Evolutionary conservation across 495 filamentous ascomycete species (phyloP).

Genomic region (Geopyxis carbonaria): DNA sequence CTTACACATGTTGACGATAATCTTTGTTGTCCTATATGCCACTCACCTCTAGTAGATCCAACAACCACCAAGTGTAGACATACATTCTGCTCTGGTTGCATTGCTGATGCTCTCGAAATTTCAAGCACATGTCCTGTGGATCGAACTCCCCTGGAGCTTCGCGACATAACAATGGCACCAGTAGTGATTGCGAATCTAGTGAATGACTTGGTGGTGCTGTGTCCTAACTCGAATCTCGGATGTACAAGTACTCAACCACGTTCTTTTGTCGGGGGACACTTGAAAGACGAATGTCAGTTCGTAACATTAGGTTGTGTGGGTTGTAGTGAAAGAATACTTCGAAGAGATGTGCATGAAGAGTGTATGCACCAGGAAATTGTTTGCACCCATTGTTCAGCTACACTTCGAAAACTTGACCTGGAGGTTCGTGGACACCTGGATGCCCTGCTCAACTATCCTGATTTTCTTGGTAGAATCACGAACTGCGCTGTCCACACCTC

Average conservation of each 20-base stretch:
- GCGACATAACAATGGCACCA: constrained; percentile 17
- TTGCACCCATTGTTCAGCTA: constrained; percentile 38
- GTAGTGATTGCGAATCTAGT: constrained; percentile 32
- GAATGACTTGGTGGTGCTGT: constrained; percentile 48
- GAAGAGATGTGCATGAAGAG: constrained; percentile 28
- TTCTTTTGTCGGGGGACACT: constrained; percentile 42
- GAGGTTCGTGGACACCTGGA: constrained; percentile 28
- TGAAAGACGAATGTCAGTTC: constrained; percentile 46
- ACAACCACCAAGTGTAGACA: constrained; percentile 47
- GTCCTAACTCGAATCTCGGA: constrained; percentile 38
- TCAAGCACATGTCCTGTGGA: constrained; percentile 27
- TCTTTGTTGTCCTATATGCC: constrained; percentile 55
- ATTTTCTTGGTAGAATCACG: constrained; percentile 10
- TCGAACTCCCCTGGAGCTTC: constrained; percentile 18
- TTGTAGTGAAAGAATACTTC: constrained; percentile 36
- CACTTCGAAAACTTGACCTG: constrained; percentile 41
- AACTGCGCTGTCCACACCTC: constrained; percentile 34
- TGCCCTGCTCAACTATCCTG: neutral
- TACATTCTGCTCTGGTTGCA: constrained; percentile 48
- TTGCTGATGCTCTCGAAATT: constrained; percentile 36
- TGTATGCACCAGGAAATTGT: constrained; percentile 41
- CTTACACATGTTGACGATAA: constrained; percentile 43
- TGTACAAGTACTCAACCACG: constrained; percentile 39
- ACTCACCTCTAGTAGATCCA: constrained; percentile 46
- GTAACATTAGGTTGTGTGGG: constrained; percentile 37